A percentile compares a stretch with the other conserved stretches of the same genome.
These are phyloP conservation scores for Saturnispora diversa DNA, from an alignment of 805 yeast species.

Conservation along the genomic window DNA sequence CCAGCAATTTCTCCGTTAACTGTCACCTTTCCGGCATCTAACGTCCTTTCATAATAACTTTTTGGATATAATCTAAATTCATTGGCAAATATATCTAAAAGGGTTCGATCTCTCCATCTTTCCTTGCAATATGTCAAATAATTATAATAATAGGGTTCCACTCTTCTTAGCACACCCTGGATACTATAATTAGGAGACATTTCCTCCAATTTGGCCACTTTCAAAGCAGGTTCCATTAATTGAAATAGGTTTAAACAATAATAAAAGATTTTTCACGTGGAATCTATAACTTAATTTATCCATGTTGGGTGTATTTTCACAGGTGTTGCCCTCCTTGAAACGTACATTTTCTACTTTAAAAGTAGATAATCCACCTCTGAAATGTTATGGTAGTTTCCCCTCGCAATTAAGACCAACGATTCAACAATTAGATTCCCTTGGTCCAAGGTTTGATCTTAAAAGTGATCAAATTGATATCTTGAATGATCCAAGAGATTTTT, in stretches of 20 bases:
- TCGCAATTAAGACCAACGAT: constrained; percentile 26
- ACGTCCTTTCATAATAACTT: constrained; percentile 51
- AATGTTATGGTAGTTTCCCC: constrained; percentile 22
- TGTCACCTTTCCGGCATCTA: constrained; percentile 59
- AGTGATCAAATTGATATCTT: constrained; percentile 54
- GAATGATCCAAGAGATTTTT: constrained; percentile 64
- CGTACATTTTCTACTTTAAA: constrained; percentile 18
- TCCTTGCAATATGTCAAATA: constrained; percentile 85
- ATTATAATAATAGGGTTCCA: constrained; percentile 81
- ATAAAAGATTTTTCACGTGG: neutral
- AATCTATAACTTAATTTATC: neutral
- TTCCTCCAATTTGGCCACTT: constrained; percentile 5
- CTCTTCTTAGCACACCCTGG: constrained; percentile 58
- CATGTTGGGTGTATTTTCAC: constrained; percentile 6
- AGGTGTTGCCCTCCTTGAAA: constrained; percentile 2
- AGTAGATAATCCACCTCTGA: constrained; percentile 23
- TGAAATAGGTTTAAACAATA: neutral
- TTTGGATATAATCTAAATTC: constrained; percentile 80
- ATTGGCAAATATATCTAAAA: constrained; percentile 69
- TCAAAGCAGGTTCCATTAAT: constrained; percentile 4
- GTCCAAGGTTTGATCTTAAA: constrained; percentile 59
- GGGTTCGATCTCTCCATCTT: constrained; percentile 82
- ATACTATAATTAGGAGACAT: constrained; percentile 34
- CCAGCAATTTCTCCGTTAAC: constrained; percentile 61
- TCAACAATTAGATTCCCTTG: constrained; percentile 49